These are phyloP conservation scores for Syzygium aromaticum DNA, from an alignment of 345 rosid species.

Conservation along the genomic window DNA sequence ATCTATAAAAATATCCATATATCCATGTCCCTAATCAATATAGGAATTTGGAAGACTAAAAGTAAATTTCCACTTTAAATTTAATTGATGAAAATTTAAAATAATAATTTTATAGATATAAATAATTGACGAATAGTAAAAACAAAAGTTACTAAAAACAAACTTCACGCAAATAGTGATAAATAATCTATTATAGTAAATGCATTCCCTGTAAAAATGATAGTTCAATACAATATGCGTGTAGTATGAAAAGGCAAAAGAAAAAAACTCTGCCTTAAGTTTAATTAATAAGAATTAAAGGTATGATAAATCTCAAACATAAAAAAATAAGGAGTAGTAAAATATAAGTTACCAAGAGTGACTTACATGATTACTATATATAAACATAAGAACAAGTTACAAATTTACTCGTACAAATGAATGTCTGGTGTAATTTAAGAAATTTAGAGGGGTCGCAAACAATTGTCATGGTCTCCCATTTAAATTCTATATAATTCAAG, in stretches of 20 bases:
- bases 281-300: not conserved
- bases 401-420: not conserved
- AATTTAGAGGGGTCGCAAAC: not conserved
- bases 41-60: not conserved
- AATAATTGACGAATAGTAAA: not conserved
- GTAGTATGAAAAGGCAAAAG: not conserved
- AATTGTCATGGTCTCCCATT: not conserved
- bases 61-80: not conserved
- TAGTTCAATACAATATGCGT: not conserved
- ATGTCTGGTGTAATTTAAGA: not conserved
- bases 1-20: not conserved
- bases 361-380: not conserved
- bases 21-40: not conserved
- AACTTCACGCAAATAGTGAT: not conserved
- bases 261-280: not conserved
- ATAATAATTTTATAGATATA: not conserved
- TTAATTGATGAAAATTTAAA: not conserved
- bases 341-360: not conserved
- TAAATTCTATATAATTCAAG: not conserved
- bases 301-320: not conserved
- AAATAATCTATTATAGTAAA: not conserved
- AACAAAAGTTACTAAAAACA: not conserved
- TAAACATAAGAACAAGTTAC: not conserved
- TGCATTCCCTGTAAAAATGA: not conserved
- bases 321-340: not conserved